Percentiles rank a stretch among this genome's conserved stretches.
Conservation (phyloP, 345 rosid genomes). For the Heritiera littoralis region DNA sequence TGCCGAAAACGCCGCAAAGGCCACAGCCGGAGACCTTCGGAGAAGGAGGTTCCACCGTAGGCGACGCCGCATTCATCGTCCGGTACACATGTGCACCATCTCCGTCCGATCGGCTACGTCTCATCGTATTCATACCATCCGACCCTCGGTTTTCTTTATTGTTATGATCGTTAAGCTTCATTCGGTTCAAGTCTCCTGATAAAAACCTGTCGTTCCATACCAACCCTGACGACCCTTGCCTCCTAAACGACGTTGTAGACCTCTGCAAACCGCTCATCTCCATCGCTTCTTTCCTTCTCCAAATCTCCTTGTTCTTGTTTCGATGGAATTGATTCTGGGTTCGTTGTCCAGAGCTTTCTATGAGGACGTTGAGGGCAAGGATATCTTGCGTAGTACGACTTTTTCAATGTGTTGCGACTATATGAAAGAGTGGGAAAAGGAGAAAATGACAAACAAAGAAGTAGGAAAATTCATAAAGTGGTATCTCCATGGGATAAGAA, state of each 20-base stretch:
- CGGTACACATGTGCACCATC: constrained; percentile 26
- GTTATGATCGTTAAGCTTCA: neutral
- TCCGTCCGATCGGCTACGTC: constrained; percentile 42
- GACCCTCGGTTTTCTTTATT: neutral
- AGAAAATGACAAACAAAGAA: constrained; percentile 27
- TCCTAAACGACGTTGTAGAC: constrained; percentile 72
- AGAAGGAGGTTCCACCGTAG: constrained; percentile 56
- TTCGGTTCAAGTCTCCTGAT: constrained; percentile 39
- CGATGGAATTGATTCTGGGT: neutral
- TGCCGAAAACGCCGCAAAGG: constrained; percentile 53
- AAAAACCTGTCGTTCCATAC: constrained; percentile 70
- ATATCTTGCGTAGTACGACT: neutral
- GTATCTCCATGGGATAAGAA: neutral
- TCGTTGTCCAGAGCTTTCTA: neutral
- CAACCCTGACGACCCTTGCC: constrained; percentile 87
- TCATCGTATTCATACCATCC: neutral
- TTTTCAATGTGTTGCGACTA: constrained; percentile 1
- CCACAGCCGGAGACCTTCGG: constrained; percentile 68
- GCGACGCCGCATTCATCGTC: constrained; percentile 32
- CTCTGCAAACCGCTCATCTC: constrained; percentile 51
- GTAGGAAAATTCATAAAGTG: neutral
- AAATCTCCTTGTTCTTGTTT: neutral
- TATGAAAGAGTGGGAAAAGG: neutral
- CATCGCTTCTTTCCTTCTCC: neutral
- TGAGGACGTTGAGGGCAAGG: constrained; percentile 22